These are phyloP conservation scores for Solanum appendiculatum DNA, from an alignment of 257 asterid species.

Conservation along the genomic window DNA sequence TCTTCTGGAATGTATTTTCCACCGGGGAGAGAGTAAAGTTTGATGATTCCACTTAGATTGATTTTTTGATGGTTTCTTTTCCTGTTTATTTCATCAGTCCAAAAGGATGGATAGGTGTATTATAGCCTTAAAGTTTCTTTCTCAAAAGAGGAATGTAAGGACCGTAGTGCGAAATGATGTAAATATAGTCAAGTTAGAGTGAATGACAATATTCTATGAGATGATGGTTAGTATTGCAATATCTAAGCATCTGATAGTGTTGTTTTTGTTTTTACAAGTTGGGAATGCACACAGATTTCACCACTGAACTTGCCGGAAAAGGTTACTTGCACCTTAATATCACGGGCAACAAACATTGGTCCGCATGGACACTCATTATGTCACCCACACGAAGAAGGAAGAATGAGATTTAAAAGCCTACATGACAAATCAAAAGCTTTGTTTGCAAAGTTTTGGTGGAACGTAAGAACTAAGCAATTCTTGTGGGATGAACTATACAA, in stretches of 20 bases:
- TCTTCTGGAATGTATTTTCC: slow-evolving; percentile 58
- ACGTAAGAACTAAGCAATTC: background rate
- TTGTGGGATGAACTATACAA: background rate
- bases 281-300: background rate
- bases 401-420: background rate
- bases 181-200: background rate
- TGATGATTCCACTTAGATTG: slow-evolving; percentile 35
- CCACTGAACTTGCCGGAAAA: background rate
- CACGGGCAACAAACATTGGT: too few relatives aligned
- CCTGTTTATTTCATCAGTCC: background rate
- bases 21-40: slow-evolving; percentile 86
- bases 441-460: background rate
- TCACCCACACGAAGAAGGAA: background rate
- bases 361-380: background rate
- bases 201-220: background rate
- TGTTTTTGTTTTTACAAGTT: background rate
- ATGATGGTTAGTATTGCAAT: background rate
- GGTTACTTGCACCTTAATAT: too few relatives aligned
- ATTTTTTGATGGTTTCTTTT: background rate
- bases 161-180: background rate
- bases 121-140: background rate
- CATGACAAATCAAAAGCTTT: background rate
- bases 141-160: background rate
- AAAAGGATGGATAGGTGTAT: background rate
- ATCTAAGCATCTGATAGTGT: background rate